Evolutionary conservation across 768 basidiomycete species (phyloP).

Genomic region (Epithele typhae): DNA sequence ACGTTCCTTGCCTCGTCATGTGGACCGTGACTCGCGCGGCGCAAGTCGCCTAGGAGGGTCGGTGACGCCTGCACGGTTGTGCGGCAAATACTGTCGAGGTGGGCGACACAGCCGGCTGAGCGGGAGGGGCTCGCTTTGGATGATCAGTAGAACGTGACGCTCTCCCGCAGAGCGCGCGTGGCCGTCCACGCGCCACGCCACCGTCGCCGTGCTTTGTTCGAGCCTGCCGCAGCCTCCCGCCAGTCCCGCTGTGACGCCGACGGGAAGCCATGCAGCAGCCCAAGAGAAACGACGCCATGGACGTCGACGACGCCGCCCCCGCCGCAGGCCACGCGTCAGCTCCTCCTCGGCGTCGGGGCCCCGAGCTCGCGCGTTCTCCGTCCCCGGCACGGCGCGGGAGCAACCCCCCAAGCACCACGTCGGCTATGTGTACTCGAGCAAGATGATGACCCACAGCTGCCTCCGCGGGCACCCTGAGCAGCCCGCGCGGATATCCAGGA

Average conservation of each 20-base stretch:
- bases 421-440: conserved; percentile 81
- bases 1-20: too few species aligned
- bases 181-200: too few species aligned
- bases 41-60: too few species aligned
- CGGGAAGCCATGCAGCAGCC: conserved; percentile 1
- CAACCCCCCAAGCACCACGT: conserved; percentile 39
- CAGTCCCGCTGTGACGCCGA: too few species aligned
- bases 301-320: not conserved
- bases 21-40: too few species aligned
- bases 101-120: too few species aligned
- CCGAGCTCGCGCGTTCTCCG: conserved; percentile 4
- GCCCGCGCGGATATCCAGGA: conserved; percentile 71
- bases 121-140: not conserved
- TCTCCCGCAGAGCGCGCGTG: too few species aligned
- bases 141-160: not conserved
- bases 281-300: conserved; percentile 1
- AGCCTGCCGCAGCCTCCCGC: too few species aligned
- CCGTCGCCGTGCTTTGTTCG: too few species aligned
- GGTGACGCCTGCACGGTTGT: too few species aligned
- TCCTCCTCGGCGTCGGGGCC: too few species aligned
- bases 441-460: conserved; percentile 84
- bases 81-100: too few species aligned
- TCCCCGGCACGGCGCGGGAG: conserved; percentile 7
- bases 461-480: conserved; percentile 73
- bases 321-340: not conserved